Base-by-base conservation (phyloP, 805 yeast genomes). In the Saturnispora saitoi region DNA sequence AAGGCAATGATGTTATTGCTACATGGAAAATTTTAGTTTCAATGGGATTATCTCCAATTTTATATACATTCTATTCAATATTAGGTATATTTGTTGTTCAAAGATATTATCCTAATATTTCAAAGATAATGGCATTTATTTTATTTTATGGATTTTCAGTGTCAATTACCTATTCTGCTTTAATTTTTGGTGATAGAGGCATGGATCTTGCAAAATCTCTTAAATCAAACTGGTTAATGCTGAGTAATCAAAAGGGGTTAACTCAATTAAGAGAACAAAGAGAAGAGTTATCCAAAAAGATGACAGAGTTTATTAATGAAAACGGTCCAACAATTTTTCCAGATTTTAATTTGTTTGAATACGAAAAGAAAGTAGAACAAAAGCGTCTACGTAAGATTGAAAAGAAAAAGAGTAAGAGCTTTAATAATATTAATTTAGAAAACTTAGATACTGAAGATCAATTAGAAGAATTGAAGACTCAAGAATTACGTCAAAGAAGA, bases 21-120 rank as follows among this genome's bases (percentile, higher is more conserved):
- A 90, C 98, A 1, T 93, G 99, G 99, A 93, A 93, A 66, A 83
- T 93, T 42, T 71, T 93, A 54, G 88, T 91, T 36, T 81, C 90
- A 31, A 76, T 93, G 77, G 95, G 91, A 4, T 68, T 87, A 47
- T 95, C 97, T 0, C 99, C 99, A 2, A 63, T 87, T 38, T 69
- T 93, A 28, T 93, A 91, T 70, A 78, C 81, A 32, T 70, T 85
- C 49, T 93, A 93, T 67, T 88, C 97, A 0, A 62, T 76, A 3
- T 54, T 85, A 14, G 83, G 86, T 19, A 68, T 74, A 26, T 66
- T 60, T 51, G 55, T 67, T 44, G 66, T 65, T 31, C 51, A 58
- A 37, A 58, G 51, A 30, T 57, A 58, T 37, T 49, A 55, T 29
- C 52, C 60, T 12, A 51, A 52, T 19, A 49, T 52, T 41, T 59